These are phyloP conservation scores for Diutina scorzettiae DNA, from an alignment of 1,139 yeast species.

Conservation along the genomic window DNA sequence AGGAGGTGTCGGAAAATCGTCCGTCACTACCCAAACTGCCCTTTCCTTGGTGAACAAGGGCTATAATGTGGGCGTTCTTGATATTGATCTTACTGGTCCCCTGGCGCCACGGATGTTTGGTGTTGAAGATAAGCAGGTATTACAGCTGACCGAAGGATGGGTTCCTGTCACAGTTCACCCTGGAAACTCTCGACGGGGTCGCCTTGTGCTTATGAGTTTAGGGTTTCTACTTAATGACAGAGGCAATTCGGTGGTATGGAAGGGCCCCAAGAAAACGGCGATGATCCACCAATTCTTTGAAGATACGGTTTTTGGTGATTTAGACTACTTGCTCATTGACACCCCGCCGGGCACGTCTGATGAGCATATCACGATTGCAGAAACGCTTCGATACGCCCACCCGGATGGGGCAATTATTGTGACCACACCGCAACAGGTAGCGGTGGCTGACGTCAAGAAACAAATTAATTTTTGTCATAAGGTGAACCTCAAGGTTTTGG, in stretches of 20 bases:
- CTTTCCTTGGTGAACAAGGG: conserved; percentile 61
- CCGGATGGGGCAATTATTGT: conserved; percentile 40
- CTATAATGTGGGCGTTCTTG: conserved; percentile 79
- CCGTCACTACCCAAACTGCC: conserved; percentile 90
- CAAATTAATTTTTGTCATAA: conserved; percentile 36
- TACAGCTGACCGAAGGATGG: conserved; percentile 82
- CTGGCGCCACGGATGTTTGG: conserved; percentile 96
- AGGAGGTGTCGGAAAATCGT: conserved; percentile 81
- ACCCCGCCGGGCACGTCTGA: conserved; percentile 99
- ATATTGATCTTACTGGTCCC: conserved; percentile 94
- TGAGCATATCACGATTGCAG: conserved; percentile 95
- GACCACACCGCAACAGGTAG: conserved; percentile 42
- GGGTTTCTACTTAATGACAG: conserved; percentile 79
- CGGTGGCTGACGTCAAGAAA: conserved; percentile 42
- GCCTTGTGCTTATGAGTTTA: conserved; percentile 64
- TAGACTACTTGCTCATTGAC: conserved; percentile 81
- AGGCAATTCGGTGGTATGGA: conserved; percentile 91
- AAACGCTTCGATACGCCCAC: conserved; percentile 53
- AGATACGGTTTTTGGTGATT: conserved; percentile 69
- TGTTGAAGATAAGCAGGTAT: conserved; percentile 66
- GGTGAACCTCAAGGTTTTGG: conserved; percentile 31
- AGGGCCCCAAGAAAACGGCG: conserved; percentile 97
- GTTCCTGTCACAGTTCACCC: conserved; percentile 55
- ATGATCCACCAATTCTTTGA: conserved; percentile 89
- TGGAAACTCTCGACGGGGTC: conserved; percentile 18